Percentiles rank a stretch among this genome's conserved stretches.
These are phyloP conservation scores for Lolium rigidum DNA, from an alignment of 176 grass and related monocot species.

Conservation along the genomic window DNA sequence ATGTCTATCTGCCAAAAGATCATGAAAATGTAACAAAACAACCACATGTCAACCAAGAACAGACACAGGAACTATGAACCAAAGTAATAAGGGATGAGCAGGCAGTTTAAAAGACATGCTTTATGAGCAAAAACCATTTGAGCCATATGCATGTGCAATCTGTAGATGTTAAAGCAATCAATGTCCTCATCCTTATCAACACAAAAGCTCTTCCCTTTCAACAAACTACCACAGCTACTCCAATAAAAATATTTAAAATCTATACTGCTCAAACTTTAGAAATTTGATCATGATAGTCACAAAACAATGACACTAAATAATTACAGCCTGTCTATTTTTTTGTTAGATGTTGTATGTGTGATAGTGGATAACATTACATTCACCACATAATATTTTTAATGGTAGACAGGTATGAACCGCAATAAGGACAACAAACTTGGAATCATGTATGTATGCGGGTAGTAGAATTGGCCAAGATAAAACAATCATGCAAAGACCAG, in stretches of 20 bases:
- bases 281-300: background rate
- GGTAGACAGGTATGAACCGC: background rate
- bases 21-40: constrained; percentile 30
- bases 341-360: background rate
- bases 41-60: constrained; percentile 32
- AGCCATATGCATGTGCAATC: background rate
- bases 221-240: background rate
- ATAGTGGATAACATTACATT: constrained; percentile 2
- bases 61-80: constrained; percentile 16
- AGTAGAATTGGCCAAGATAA: constrained; percentile 19
- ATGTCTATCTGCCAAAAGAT: constrained; percentile 79
- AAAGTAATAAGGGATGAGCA: constrained; percentile 29
- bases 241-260: background rate
- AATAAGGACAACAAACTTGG: background rate
- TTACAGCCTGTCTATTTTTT: background rate
- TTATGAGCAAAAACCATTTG: background rate
- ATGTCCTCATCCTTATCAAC: constrained; percentile 15
- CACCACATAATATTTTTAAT: constrained; percentile 9
- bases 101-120: constrained; percentile 3
- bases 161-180: constrained; percentile 26
- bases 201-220: constrained; percentile 23
- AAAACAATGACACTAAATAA: background rate
- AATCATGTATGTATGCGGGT: background rate
- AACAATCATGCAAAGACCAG: constrained; percentile 7
- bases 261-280: constrained; percentile 1